phyloP scores from a whole-genome alignment of 2,329 filamentous ascomycete species.

The Fusarium tjaetaba region DNA sequence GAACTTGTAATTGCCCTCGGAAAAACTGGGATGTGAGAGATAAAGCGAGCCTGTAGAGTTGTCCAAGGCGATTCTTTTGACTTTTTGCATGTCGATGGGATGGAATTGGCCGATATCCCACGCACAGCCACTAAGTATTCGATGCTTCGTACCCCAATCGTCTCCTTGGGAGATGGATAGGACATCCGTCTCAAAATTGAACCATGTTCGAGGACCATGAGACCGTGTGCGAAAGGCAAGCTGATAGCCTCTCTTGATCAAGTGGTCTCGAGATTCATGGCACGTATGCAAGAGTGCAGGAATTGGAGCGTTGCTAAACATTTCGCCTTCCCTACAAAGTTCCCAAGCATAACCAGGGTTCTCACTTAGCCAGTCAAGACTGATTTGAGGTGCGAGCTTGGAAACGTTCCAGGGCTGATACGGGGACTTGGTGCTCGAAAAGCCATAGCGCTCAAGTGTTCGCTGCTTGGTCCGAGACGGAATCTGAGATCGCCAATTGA shows the following conservation, averaged over 20 bases:
- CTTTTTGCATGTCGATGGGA: neutral
- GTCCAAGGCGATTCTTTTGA: neutral
- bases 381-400: neutral
- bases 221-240: neutral
- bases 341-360: neutral
- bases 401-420: neutral
- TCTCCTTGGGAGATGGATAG: neutral
- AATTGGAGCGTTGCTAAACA: neutral
- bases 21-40: neutral
- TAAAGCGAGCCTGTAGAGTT: neutral
- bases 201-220: neutral
- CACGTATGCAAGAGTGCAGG: neutral
- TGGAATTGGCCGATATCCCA: neutral
- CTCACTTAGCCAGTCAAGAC: neutral
- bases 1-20: fast-evolving
- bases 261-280: neutral
- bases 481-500: neutral
- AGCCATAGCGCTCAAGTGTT: neutral
- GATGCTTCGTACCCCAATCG: neutral
- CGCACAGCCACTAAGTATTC: neutral
- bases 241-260: neutral
- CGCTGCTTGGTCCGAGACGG: fast-evolving
- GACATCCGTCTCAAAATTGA: neutral
- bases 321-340: fast-evolving
- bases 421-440: neutral